phyloP scores from a whole-genome alignment of 257 asterid genomes.

The Solanum chiquidenum region DNA sequence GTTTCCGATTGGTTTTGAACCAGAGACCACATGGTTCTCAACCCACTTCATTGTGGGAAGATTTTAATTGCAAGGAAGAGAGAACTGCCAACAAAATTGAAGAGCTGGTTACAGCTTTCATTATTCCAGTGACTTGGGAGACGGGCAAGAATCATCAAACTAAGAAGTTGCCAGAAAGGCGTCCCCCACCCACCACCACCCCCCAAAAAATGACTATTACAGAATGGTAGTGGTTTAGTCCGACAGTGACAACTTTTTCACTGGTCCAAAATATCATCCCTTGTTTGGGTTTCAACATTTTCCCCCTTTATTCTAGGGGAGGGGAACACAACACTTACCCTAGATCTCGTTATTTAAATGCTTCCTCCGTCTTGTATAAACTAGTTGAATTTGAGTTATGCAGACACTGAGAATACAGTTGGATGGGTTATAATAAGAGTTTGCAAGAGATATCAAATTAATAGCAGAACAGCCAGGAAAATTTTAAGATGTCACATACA shows the following conservation, averaged over 20 bases:
- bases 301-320: neutral
- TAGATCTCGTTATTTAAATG: neutral
- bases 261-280: neutral
- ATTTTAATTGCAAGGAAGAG: neutral
- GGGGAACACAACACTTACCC: neutral
- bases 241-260: neutral
- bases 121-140: neutral
- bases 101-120: neutral
- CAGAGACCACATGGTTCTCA: neutral
- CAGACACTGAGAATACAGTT: neutral
- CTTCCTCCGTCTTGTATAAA: neutral
- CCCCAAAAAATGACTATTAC: neutral
- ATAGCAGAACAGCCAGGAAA: neutral
- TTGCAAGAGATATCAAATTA: neutral
- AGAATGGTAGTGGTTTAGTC: neutral
- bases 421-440: neutral
- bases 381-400: neutral
- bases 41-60: neutral
- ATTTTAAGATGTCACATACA: neutral
- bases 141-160: neutral
- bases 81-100: neutral
- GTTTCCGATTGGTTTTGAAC: neutral
- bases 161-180: neutral
- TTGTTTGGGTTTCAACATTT: neutral
- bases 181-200: neutral